Conservation (phyloP, 495 filamentous ascomycete species). For the Neurospora tetrasperma region DNA sequence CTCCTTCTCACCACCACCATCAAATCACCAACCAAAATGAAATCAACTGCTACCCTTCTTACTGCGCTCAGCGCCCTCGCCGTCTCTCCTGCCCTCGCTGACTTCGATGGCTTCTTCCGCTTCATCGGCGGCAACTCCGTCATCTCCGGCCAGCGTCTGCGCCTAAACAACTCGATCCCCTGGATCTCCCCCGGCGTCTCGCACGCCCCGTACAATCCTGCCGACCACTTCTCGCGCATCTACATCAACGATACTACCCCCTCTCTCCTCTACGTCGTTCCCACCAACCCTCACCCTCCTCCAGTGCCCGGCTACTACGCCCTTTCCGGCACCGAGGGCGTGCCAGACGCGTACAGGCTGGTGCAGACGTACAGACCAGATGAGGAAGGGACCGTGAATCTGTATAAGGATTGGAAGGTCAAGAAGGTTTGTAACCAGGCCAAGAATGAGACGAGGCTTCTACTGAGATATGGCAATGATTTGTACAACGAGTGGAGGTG, state of each 20-base stretch:
- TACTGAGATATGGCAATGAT: conserved; percentile 7
- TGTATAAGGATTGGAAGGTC: conserved; percentile 5
- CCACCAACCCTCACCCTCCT: conserved; percentile 18
- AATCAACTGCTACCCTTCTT: conserved; percentile 1
- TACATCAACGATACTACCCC: not conserved
- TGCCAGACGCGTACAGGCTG: conserved; percentile 11
- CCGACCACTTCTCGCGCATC: conserved; percentile 13
- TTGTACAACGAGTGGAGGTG: conserved; percentile 5
- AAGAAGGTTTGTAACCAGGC: not conserved
- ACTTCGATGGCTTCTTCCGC: conserved; percentile 13
- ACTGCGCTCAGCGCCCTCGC: conserved; percentile 1
- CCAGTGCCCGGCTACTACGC: conserved; percentile 18
- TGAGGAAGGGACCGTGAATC: not conserved
- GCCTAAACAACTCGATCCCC: conserved; percentile 8
- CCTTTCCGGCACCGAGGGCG: conserved; percentile 8
- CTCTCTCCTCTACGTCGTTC: conserved; percentile 8
- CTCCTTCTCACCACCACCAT: not conserved
- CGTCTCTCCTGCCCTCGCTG: not conserved
- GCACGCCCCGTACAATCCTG: conserved; percentile 10
- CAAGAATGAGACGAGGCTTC: not conserved
- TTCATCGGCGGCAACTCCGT: conserved; percentile 7
- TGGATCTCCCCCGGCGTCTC: conserved; percentile 10
- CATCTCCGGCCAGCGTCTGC: conserved; percentile 12
- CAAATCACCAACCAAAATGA: conserved; percentile 5
- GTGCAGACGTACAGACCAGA: conserved; percentile 8